Evolutionary conservation across 495 filamentous ascomycete species (phyloP).

Genomic region (Letharia columbiana): DNA sequence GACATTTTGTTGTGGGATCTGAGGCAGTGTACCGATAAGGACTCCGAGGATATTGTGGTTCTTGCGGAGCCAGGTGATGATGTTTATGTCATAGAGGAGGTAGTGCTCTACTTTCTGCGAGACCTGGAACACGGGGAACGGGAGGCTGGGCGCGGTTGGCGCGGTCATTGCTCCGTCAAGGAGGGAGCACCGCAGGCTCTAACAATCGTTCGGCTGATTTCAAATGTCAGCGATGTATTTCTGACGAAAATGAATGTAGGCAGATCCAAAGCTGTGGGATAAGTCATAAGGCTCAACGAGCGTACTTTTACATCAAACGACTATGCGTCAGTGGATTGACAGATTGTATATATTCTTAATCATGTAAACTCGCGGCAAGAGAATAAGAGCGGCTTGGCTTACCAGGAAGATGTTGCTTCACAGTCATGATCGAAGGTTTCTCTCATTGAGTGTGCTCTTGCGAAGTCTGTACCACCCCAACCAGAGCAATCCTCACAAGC

Average conservation of each 20-base stretch:
- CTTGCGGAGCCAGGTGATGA: constrained; percentile 70
- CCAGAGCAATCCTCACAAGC: no score
- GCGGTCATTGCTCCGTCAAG: constrained; percentile 21
- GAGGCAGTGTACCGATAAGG: constrained; percentile 77
- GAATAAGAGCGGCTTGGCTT: background rate
- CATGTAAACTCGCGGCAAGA: constrained; percentile 3
- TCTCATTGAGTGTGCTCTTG: background rate
- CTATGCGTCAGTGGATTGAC: constrained; percentile 77
- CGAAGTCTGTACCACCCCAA: no score
- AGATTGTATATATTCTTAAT: constrained; percentile 55
- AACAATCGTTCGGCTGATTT: background rate
- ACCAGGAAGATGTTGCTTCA: background rate
- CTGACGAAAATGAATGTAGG: background rate
- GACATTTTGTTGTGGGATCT: constrained; percentile 88
- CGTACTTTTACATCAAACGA: constrained; percentile 22
- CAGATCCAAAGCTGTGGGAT: background rate
- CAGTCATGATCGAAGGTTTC: background rate
- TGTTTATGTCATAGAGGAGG: constrained; percentile 79
- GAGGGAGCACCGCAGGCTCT: background rate
- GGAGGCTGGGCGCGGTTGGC: constrained; percentile 33
- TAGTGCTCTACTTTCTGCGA: constrained; percentile 53
- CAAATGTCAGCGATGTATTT: background rate
- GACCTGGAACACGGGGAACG: constrained; percentile 76
- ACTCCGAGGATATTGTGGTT: constrained; percentile 82
- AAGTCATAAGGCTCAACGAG: constrained; percentile 19